Conservation (phyloP, 148 eudicot genomes). For the Nepenthes mirabilis region DNA sequence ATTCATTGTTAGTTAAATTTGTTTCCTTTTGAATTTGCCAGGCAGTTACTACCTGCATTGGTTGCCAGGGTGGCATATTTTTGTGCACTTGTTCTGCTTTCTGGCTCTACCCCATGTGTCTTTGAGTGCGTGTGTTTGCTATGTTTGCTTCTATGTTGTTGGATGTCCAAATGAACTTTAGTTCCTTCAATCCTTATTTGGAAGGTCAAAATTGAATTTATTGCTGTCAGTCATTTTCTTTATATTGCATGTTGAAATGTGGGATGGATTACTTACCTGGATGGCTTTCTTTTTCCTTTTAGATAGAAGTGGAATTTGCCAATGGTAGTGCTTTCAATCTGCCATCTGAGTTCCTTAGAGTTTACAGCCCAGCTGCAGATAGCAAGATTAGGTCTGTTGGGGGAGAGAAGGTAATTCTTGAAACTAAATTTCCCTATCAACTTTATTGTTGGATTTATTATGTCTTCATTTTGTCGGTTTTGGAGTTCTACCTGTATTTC, state of each 20-base stretch:
- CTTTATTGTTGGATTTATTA: no score
- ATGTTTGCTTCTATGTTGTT: no score
- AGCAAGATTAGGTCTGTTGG: conserved; percentile 74
- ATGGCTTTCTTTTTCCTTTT: conserved; percentile 3
- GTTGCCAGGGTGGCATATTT: no score
- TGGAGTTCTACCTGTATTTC: no score
- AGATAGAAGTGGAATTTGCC: conserved; percentile 79
- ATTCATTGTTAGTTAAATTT: no score
- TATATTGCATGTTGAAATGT: neutral
- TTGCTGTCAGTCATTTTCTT: neutral
- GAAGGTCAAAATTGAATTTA: neutral
- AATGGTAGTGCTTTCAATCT: conserved; percentile 40
- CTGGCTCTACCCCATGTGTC: no score
- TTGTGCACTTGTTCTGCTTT: no score
- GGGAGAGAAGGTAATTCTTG: conserved; percentile 68
- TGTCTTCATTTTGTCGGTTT: no score
- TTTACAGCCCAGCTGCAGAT: conserved; percentile 86
- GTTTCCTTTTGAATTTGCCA: no score
- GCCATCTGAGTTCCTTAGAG: conserved; percentile 75
- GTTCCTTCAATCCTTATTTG: neutral
- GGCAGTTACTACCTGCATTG: no score
- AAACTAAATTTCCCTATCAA: neutral
- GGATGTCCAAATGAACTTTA: neutral
- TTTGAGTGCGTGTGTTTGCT: no score
- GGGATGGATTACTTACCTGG: no score